Conservation (phyloP, 2,329 filamentous ascomycete genomes). For the Paecilomyces variotii region DNA sequence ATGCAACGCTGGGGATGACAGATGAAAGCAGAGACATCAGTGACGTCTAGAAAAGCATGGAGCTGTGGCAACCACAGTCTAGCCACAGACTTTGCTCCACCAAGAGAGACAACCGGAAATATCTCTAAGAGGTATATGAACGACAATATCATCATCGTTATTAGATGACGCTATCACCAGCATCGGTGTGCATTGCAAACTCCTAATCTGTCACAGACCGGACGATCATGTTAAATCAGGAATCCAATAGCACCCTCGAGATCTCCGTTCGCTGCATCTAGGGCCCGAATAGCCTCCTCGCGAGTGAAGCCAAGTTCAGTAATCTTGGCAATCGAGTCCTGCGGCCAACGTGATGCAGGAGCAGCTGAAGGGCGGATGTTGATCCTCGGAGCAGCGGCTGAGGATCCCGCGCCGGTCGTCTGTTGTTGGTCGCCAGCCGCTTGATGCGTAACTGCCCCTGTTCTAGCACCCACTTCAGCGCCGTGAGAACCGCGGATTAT, state of each 20-base stretch:
- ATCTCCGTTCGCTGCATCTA: slow-evolving; percentile 77
- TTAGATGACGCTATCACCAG: background rate
- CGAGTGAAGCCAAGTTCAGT: slow-evolving; percentile 69
- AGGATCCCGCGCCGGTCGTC: slow-evolving; percentile 6
- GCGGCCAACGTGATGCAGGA: slow-evolving; percentile 37
- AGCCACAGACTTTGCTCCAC: background rate
- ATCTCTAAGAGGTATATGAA: background rate
- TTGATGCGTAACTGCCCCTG: slow-evolving; percentile 55
- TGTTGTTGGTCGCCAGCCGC: slow-evolving; percentile 15
- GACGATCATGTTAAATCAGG: slow-evolving; percentile 44
- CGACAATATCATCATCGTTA: background rate
- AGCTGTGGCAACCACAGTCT: background rate
- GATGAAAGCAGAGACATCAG: background rate
- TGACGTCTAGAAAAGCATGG: background rate
- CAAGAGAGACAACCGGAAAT: background rate
- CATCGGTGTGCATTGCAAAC: background rate
- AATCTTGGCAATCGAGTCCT: slow-evolving; percentile 66
- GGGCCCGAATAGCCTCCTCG: slow-evolving; percentile 67
- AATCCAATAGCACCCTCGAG: slow-evolving; percentile 81
- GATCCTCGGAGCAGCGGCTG: slow-evolving; percentile 14
- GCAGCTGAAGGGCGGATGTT: slow-evolving; percentile 19
- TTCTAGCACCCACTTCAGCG: slow-evolving; percentile 76
- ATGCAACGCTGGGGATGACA: background rate
- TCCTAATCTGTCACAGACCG: background rate
- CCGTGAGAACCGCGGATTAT: slow-evolving; percentile 77